Percentiles rank a stretch among this genome's conserved stretches.
phyloP scores from a whole-genome alignment of 2,329 filamentous ascomycete species.

The Aureobasidium mangrovei region DNA sequence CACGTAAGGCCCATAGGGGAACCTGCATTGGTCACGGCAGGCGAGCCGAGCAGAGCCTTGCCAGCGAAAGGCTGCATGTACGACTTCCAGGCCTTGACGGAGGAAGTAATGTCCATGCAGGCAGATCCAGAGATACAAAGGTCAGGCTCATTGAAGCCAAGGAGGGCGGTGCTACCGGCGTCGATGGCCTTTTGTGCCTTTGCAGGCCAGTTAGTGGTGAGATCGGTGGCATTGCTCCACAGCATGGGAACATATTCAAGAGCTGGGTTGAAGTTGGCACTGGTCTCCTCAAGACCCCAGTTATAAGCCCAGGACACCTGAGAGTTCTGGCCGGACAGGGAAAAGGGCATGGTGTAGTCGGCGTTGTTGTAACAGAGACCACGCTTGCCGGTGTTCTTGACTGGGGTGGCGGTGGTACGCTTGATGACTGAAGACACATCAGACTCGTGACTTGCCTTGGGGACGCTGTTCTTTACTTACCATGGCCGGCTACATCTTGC shows the following conservation, averaged over 20 bases:
- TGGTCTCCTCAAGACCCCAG: constrained; percentile 30
- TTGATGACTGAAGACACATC: not conserved
- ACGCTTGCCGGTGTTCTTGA: constrained; percentile 44
- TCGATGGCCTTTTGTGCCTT: constrained; percentile 19
- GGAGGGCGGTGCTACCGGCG: constrained; percentile 39
- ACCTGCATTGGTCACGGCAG: constrained; percentile 52
- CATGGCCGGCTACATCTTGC: constrained; percentile 4
- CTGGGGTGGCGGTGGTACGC: constrained; percentile 17
- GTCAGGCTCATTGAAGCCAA: constrained; percentile 65
- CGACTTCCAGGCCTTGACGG: constrained; percentile 44
- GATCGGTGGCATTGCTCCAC: constrained; percentile 18
- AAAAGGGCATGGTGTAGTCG: constrained; percentile 35
- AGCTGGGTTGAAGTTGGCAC: constrained; percentile 18
- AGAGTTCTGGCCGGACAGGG: constrained; percentile 27
- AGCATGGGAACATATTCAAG: constrained; percentile 22
- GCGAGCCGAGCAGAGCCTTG: constrained; percentile 44
- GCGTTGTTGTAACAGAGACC: constrained; percentile 60
- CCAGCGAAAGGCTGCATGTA: constrained; percentile 46
- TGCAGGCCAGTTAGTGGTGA: constrained; percentile 18
- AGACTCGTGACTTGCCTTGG: not conserved
- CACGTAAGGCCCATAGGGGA: constrained; percentile 41
- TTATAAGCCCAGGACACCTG: constrained; percentile 24
- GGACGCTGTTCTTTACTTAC: not conserved
- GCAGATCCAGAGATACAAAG: constrained; percentile 40
- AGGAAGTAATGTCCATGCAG: constrained; percentile 42